phyloP scores from a whole-genome alignment of 768 basidiomycete species.

The Xerocomellus intermedius region DNA sequence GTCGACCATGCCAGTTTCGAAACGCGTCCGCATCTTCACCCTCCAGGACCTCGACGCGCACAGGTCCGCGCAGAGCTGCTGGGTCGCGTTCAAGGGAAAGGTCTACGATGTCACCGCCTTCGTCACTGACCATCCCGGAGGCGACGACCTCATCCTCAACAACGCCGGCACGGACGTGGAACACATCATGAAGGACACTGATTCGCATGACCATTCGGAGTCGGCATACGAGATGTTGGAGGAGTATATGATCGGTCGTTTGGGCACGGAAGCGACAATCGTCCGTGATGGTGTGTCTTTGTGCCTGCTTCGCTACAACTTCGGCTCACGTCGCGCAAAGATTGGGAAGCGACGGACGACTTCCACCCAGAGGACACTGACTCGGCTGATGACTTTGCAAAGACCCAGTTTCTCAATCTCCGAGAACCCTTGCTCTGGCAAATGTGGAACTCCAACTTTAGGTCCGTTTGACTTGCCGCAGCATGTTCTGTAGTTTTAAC shows the following conservation, averaged over 20 bases:
- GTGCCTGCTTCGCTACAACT: background rate
- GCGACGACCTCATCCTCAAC: constrained; percentile 84
- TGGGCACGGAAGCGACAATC: constrained; percentile 71
- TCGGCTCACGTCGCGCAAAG: constrained; percentile 37
- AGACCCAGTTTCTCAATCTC: constrained; percentile 90
- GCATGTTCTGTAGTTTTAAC: background rate
- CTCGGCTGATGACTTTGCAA: constrained; percentile 73
- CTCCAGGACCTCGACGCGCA: constrained; percentile 71
- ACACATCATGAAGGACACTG: constrained; percentile 72
- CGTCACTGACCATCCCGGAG: constrained; percentile 88
- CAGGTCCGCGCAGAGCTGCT: constrained; percentile 62
- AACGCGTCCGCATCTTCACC: constrained; percentile 72
- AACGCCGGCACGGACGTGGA: constrained; percentile 85
- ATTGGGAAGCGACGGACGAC: constrained; percentile 88
- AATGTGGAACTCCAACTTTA: constrained; percentile 85
- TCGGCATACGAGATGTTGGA: constrained; percentile 90
- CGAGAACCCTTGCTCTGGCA: constrained; percentile 80
- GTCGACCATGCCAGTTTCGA: constrained; percentile 50
- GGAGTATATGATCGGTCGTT: constrained; percentile 80
- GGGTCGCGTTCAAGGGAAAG: constrained; percentile 76
- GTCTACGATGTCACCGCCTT: constrained; percentile 91
- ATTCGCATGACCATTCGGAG: constrained; percentile 87
- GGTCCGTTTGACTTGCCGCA: constrained; percentile 40
- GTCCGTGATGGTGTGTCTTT: constrained; percentile 71
- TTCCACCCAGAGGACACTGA: constrained; percentile 93